Base-by-base conservation (phyloP, 352 stramenopile species). In the Phytophthora syringae region DNA sequence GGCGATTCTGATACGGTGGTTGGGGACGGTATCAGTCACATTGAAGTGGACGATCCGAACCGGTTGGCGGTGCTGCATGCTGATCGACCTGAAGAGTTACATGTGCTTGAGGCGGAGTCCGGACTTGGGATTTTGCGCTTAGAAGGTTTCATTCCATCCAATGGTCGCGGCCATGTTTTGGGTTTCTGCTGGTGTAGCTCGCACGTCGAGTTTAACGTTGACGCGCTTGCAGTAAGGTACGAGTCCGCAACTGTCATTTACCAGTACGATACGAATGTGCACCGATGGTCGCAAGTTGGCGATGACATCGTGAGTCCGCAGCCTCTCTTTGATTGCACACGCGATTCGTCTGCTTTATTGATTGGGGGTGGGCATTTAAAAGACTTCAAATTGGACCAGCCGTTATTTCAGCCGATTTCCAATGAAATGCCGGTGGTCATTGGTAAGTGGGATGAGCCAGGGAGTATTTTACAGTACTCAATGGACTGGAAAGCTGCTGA, bases 41-140 rank as follows among this genome's bases (percentile, higher is more conserved):
- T 95, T 52, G 85, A 94, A 77, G 82, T 95, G 16, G 83, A 95
- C 54, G 87, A 95, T 58, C 87, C 86, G 4, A 95, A 95, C 52
- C 85, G 87, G 21, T 66, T 95, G 28, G 87, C 85, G 1, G 79
- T 95, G 9, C 47, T 95, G 13, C 72, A 87, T 62, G 60, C 66
- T 25, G 60, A 70, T 52, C 68, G 63, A 24, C 82, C 82, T 0
- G 70, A 90, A 11, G 69, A 76, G 24, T 54, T 95, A 1, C 71
- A 88, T 47, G 77, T 95, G 5, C 89, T 90, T 58, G 87, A 95
- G 70, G 87, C 76, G 7, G 87, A 95, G 56, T 93, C 84, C 9
- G 87, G 87, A 1, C 70, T 95, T 7, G 87, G 87, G 21, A 94
- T 94, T 55, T 67, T 94, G 45, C 77, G 84, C 9, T 63, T 81